Base-by-base conservation (phyloP, 208 protist species). In the Herpetomonas tarakana region DNA sequence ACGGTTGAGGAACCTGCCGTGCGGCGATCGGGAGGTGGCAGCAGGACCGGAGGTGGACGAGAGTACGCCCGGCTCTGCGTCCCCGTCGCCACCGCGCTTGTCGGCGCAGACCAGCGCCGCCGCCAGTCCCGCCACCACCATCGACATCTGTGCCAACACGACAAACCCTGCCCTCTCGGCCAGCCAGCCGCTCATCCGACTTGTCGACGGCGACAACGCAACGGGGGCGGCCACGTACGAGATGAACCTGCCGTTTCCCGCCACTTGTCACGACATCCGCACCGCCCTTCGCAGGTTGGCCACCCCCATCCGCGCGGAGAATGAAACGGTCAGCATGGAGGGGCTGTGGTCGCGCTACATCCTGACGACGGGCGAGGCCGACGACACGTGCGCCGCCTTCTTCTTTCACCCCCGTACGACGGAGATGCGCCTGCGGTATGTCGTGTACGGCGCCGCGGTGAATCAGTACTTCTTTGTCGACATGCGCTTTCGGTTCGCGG, bases 311-410 rank as follows among this genome's bases (percentile, higher is more conserved):
- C 35, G 69, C 19, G 18, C 44, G 2, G 63, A 67, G 35, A 60
- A 50, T 24, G 41, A 11, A 1, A 70, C 65, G 19, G 47, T 67
- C 18, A 51, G 50, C 44, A 66, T 73, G 74, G 63, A 39, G 9
- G 62, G 66, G 18, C 29, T 63, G 49, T 76, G 68, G 74, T 64
- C 61, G 38, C 51, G 39, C 25, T 78, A 71, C 52, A 52, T 55
- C 27, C 64, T 65, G 39, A 58, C 71, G 58, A 68, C 66, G n/a
- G 6, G 18, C 16, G 44, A 30, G 35, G 16, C 30, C 2, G 46
- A 56, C 18, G 28, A 24, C 28, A 68, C 44, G 44, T 69, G 68
- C 44, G 24, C 29, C n/a, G 64, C 72, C 1, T 66, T 67, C 52
- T 54, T 72, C 35, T 72, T 72, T 21, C 66, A 72, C 47, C 58